Conservation (phyloP, 352 stramenopile species). For the Phytophthora aleatoria region DNA sequence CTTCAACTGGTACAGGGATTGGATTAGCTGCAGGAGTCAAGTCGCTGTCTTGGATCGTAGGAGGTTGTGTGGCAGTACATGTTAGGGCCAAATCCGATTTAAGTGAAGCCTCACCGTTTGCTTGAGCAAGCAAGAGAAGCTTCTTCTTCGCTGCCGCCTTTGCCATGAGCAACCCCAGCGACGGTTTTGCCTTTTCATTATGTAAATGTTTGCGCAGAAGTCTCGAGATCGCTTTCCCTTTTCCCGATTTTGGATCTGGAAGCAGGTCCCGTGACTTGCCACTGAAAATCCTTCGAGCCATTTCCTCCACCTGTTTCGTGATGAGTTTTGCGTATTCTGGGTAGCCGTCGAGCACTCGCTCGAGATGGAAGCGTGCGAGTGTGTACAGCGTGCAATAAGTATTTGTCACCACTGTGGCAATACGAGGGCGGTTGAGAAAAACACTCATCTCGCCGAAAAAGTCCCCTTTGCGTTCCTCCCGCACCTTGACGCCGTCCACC, state of each 20-base stretch:
- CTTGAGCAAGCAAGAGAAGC: background rate
- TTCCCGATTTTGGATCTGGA: conserved; percentile 19
- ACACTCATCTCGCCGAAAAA: conserved; percentile 78
- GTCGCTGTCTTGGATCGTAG: background rate
- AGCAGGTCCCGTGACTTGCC: conserved; percentile 24
- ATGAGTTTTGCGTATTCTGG: conserved; percentile 49
- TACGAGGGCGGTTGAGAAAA: conserved; percentile 55
- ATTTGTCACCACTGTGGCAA: conserved; percentile 57
- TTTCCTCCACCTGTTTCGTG: conserved; percentile 49
- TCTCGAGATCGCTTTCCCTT: conserved; percentile 50
- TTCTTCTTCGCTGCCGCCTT: conserved; percentile 23
- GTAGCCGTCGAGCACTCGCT: conserved; percentile 63
- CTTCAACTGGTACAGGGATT: background rate
- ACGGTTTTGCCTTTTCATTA: conserved; percentile 25
- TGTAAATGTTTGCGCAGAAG: conserved; percentile 56
- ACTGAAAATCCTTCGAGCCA: conserved; percentile 45
- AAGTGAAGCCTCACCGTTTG: background rate
- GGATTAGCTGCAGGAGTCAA: background rate
- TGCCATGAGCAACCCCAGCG: background rate
- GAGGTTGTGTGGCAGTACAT: background rate
- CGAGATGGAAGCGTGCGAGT: conserved; percentile 68
- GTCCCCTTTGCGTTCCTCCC: conserved; percentile 62
- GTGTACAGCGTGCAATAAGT: conserved; percentile 78
- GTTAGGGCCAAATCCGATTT: conserved; percentile 3
- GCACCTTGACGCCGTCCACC: conserved; percentile 60